phyloP scores from a whole-genome alignment of 2,329 filamentous ascomycete species.

The Aspergillus felis region DNA sequence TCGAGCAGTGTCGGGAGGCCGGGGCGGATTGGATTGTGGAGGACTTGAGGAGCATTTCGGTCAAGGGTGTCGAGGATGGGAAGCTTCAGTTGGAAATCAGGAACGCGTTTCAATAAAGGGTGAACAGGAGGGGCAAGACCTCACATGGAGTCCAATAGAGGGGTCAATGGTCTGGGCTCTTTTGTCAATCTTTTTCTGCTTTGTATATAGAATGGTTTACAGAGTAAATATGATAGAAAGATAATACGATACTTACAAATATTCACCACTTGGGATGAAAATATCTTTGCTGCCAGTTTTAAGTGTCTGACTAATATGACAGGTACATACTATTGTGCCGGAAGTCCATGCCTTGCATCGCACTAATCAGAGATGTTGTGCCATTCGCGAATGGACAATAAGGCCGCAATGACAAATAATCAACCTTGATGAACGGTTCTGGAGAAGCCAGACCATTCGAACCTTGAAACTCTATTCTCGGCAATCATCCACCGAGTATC shows the following conservation, averaged over 20 bases:
- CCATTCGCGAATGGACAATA: background rate
- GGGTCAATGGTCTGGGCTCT: background rate
- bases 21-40: slow-evolving; percentile 84
- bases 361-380: background rate
- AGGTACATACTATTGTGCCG: slow-evolving; percentile 1
- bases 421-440: background rate
- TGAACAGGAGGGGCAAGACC: background rate
- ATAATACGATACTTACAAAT: background rate
- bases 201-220: slow-evolving; percentile 3
- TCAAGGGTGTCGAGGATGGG: slow-evolving; percentile 56
- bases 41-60: slow-evolving; percentile 69
- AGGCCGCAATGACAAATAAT: background rate
- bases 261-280: background rate
- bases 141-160: background rate
- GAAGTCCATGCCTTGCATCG: background rate
- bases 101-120: slow-evolving; percentile 47
- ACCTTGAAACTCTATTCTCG: background rate
- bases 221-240: too few relatives aligned
- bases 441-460: background rate
- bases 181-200: background rate
- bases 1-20: slow-evolving; percentile 66
- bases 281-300: background rate
- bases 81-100: slow-evolving; percentile 64
- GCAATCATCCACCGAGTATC: background rate
- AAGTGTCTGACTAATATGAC: slow-evolving; percentile 1